Percentiles rank a stretch among this genome's conserved stretches.
phyloP scores from a whole-genome alignment of 2,329 filamentous ascomycete species.

The Penicillium sp. region DNA sequence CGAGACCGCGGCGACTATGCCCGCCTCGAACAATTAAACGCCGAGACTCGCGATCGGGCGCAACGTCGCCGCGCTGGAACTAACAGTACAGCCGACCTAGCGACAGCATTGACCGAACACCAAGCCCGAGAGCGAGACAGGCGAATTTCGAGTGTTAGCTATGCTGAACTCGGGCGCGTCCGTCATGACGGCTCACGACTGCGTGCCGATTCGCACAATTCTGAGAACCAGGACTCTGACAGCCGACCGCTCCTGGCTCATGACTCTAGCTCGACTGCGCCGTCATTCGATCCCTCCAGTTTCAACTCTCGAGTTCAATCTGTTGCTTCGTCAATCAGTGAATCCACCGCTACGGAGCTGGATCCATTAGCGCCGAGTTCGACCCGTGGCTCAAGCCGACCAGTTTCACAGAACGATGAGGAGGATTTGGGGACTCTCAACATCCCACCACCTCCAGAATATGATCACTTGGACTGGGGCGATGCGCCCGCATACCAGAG shows the following conservation, averaged over 20 bases:
- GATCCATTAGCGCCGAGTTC: slow-evolving; percentile 27
- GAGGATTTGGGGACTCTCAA: slow-evolving; percentile 39
- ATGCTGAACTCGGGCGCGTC: slow-evolving; percentile 50
- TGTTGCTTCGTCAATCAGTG: slow-evolving; percentile 37
- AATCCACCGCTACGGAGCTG: slow-evolving; percentile 31
- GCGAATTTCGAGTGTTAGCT: slow-evolving; percentile 50
- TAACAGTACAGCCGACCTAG: slow-evolving; percentile 33
- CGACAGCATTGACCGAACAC: slow-evolving; percentile 46
- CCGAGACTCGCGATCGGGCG: slow-evolving; percentile 53
- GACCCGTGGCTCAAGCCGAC: slow-evolving; percentile 25
- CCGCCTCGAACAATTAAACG: slow-evolving; percentile 65
- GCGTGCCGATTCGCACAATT: slow-evolving; percentile 43
- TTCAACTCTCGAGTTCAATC: slow-evolving; percentile 36
- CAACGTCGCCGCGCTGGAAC: slow-evolving; percentile 34
- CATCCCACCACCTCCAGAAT: slow-evolving; percentile 43
- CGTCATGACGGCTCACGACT: slow-evolving; percentile 53
- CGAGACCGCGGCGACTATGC: slow-evolving; percentile 68
- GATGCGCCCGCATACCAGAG: slow-evolving; percentile 45
- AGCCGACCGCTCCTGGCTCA: slow-evolving; percentile 46
- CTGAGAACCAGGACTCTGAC: slow-evolving; percentile 51
- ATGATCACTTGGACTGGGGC: slow-evolving; percentile 45
- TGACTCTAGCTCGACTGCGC: slow-evolving; percentile 32
- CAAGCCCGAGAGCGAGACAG: slow-evolving; percentile 46
- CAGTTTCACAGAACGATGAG: slow-evolving; percentile 29
- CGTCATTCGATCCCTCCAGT: slow-evolving; percentile 27